Base-by-base conservation (phyloP, 352 stramenopile species). In the Pythium rishiriense region DNA sequence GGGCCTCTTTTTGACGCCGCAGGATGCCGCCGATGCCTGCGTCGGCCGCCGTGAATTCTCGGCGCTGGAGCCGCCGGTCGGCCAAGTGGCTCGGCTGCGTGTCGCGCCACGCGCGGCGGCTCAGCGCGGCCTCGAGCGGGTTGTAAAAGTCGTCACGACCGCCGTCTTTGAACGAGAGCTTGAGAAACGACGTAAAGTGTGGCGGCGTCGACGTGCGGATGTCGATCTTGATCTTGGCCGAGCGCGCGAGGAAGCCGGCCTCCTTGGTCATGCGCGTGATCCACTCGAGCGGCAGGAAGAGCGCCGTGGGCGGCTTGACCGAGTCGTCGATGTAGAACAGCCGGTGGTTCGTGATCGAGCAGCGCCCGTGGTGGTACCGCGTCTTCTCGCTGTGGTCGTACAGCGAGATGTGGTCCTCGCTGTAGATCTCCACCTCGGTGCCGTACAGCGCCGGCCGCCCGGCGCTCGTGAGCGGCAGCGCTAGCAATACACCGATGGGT, bases 381-480 rank as follows among this genome's bases (percentile, higher is more conserved):
- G 87, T 93, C 75, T 95, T 95, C 46, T 87, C 75, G 41, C 72
- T 83, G 59, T 87, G 77, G 64, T 95, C 85, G 66, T 95, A 95
- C 47, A 95, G 69, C 14, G 79, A 84, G 62, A 95, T 92, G 54
- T 91, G 73, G 62, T 91, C 84, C 48, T 95, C 82, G 49, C 78
- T 90, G 73, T 95, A 95, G 62, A 95, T 91, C 66, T 95, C 87
- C n/a, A 94, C 87, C 42, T 95, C 87, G 25, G 76, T 89, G 12
- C 73, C 78, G 52, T 90, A 91, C 33, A 95, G 82, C 54, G 75
- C 75, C 3, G 87, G 87, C 4, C 87, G 81, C 0, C 87, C 87
- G 1, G 85, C 83, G 5, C 79, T 70, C 25, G 83, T 94, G 25
- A 95, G 68, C 21, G 80, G 73, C 55, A 95, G 73, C 28, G 77